Percentiles rank a stretch among this genome's conserved stretches.
Evolutionary conservation across 2,329 filamentous ascomycete species (phyloP).

Genomic region (Shiraia sp.): DNA sequence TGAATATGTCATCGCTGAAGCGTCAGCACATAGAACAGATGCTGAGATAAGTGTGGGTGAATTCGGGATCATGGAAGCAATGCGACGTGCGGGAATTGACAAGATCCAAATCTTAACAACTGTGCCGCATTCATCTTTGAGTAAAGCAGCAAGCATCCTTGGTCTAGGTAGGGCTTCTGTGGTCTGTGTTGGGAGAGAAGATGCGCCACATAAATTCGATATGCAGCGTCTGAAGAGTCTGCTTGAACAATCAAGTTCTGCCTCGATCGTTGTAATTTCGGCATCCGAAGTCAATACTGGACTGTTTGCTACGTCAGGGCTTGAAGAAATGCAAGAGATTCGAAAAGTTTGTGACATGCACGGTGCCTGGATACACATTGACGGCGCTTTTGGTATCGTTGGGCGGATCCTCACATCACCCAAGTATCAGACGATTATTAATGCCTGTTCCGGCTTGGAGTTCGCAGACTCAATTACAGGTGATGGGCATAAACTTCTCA

Average conservation of each 20-base stretch:
- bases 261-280: conserved; percentile 79
- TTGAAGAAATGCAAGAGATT: conserved; percentile 63
- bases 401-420: conserved; percentile 65
- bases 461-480: conserved; percentile 85
- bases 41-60: conserved; percentile 61
- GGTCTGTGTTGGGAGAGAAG: conserved; percentile 59
- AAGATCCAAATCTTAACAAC: conserved; percentile 79
- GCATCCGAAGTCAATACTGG: conserved; percentile 92
- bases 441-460: conserved; percentile 67
- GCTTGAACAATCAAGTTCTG: conserved; percentile 58
- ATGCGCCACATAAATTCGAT: conserved; percentile 71
- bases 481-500: conserved; percentile 90
- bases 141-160: conserved; percentile 80
- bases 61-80: conserved; percentile 69
- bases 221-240: conserved; percentile 65
- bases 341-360: conserved; percentile 72
- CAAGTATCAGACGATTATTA: conserved; percentile 60
- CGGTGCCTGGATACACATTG: conserved; percentile 84
- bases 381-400: conserved; percentile 89
- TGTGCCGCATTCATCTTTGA: conserved; percentile 79
- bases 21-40: conserved; percentile 44
- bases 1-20: conserved; percentile 63
- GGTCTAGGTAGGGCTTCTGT: conserved; percentile 75
- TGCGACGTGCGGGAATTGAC: conserved; percentile 64
- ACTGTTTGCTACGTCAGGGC: conserved; percentile 67